Base-by-base conservation (phyloP, 2,329 filamentous ascomycete species). In the Trichoderma semiorbis region DNA sequence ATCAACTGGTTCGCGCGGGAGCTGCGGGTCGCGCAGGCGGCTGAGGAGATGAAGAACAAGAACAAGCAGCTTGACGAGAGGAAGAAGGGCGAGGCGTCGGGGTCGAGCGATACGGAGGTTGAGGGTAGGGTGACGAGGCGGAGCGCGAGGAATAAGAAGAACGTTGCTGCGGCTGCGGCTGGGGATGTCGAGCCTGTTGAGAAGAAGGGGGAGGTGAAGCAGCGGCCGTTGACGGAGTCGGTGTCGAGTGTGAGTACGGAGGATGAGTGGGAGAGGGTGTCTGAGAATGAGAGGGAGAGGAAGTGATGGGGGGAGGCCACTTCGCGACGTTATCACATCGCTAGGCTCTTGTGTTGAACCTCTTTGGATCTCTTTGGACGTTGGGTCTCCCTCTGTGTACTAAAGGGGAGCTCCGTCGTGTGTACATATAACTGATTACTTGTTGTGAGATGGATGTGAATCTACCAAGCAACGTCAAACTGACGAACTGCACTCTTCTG, bases 181-280 rank as follows among this genome's bases (percentile, higher is more conserved):
- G 76, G 75, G 28, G 85, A 84, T 73, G 80, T 84, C n/a, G 83
- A 87, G 77, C 77, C 81, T 16, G 76, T 80, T 26, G 83, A 84
- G 76, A 74, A 77, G 68, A 75, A 76, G 18, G 85, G 84, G 68
- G 81, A 86, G 74, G 78, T 89, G 75, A 89, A 87, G 81, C 84
- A 84, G 65, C 84, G 58, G 68, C 76, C 80, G 62, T 79, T 72
- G 16, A 71, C 82, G 65, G 85, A 84, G 47, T 84, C 83, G 28
- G 88, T 86, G 80, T 90, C 87, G 60, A 85, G 87, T 67, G 86
- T 81, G 24, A 95, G 94, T 82, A 98, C 95, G 5, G 95, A 98
- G 83, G 95, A 95, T 78, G 95, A 98, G 83, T 98, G 95, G 95
- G 95, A 98, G 85, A 97, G 96, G 85, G 92, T 98, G 5, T 94